phyloP scores from a whole-genome alignment of 495 filamentous ascomycete species.

The Podospora bellae-mahoneyi region DNA sequence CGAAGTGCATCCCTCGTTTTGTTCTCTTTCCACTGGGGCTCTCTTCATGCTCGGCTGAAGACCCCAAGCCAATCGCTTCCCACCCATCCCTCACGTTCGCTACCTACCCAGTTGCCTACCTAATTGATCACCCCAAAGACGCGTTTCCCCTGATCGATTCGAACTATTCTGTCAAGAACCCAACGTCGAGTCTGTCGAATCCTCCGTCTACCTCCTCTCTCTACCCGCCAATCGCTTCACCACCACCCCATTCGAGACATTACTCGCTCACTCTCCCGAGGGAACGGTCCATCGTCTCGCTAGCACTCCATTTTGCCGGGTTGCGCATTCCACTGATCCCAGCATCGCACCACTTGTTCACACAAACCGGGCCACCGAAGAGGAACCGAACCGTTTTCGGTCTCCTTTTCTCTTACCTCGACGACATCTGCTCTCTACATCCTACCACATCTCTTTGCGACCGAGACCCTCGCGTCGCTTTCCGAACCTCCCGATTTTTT shows the following conservation, averaged over 20 bases:
- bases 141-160: background rate
- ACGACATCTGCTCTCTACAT: background rate
- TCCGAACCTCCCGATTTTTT: background rate
- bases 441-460: background rate
- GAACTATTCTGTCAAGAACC: background rate
- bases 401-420: background rate
- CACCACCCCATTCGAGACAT: constrained; percentile 2
- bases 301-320: background rate
- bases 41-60: background rate
- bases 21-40: background rate
- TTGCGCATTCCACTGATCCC: background rate
- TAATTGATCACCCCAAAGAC: background rate
- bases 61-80: constrained; percentile 3
- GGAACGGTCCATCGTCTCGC: background rate
- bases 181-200: background rate
- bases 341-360: background rate
- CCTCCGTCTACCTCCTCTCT: too few relatives aligned
- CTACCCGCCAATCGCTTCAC: constrained; percentile 1
- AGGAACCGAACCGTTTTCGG: background rate
- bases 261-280: constrained; percentile 5
- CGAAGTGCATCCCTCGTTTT: background rate
- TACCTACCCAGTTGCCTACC: background rate
- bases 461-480: constrained; percentile 5
- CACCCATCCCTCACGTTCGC: background rate
- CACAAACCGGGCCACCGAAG: background rate